Percentiles rank a stretch among this genome's conserved stretches.
Conservation (phyloP, 345 rosid genomes). For the Heritiera littoralis region DNA sequence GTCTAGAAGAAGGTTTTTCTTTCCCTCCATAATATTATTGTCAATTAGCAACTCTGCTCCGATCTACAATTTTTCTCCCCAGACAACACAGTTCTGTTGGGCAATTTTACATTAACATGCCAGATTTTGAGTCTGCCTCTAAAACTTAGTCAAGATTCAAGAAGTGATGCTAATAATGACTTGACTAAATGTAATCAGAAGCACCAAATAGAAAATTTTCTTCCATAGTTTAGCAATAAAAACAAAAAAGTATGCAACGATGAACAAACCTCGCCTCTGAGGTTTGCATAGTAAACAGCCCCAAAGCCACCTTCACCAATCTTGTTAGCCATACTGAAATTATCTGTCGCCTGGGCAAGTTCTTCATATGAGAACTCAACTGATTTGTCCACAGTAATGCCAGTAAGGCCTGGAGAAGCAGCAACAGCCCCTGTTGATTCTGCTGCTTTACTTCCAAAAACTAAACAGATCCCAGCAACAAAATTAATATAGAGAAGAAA, state of each 20-base stretch:
- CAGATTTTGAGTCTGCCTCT: background rate
- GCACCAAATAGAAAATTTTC: constrained; percentile 4
- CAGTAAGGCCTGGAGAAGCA: constrained; percentile 47
- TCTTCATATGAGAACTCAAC: constrained; percentile 90
- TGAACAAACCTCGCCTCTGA: constrained; percentile 85
- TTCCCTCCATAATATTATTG: background rate
- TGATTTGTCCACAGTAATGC: constrained; percentile 80
- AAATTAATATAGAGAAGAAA: constrained; percentile 1
- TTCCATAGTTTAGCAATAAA: constrained; percentile 11
- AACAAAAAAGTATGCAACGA: background rate
- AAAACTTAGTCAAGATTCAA: constrained; percentile 18
- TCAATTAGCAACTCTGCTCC: constrained; percentile 11
- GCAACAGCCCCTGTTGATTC: constrained; percentile 31
- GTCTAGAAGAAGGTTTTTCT: background rate
- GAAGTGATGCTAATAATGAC: background rate
- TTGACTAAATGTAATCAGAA: background rate
- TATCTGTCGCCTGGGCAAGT: constrained; percentile 82
- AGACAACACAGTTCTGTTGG: background rate
- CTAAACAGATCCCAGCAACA: constrained; percentile 30
- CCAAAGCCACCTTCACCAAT: constrained; percentile 97
- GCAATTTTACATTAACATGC: constrained; percentile 4
- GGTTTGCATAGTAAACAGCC: constrained; percentile 81
- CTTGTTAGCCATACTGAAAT: constrained; percentile 82
- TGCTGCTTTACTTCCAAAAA: constrained; percentile 34
- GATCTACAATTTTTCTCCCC: background rate